These are phyloP conservation scores for Vishniacozyma victoriae DNA, from an alignment of 768 basidiomycete genomes.

Conservation along the genomic window DNA sequence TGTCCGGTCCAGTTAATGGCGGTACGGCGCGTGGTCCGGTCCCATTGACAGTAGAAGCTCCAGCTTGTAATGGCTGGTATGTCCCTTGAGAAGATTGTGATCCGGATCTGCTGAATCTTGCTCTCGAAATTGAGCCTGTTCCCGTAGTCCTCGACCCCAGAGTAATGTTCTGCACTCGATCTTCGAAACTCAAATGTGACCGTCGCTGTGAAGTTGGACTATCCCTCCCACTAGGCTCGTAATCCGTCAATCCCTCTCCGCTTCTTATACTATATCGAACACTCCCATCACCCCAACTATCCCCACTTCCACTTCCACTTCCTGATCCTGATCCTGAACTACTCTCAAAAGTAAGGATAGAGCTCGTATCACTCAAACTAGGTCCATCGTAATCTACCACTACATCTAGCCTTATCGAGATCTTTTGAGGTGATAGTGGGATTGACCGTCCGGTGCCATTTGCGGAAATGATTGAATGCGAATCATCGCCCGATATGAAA, in stretches of 20 bases:
- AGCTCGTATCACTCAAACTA: slow-evolving; percentile 80
- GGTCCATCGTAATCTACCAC: slow-evolving; percentile 85
- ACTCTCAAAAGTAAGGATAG: slow-evolving; percentile 68
- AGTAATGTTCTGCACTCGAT: background rate
- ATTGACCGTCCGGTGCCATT: slow-evolving; percentile 5
- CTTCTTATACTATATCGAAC: slow-evolving; percentile 10
- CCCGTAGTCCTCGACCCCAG: too few species aligned
- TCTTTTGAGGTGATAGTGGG: slow-evolving; percentile 55
- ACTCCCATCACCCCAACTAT: slow-evolving; percentile 16
- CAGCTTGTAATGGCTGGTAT: too few species aligned
- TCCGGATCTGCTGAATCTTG: too few species aligned
- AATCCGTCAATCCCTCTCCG: background rate
- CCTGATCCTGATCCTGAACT: slow-evolving; percentile 50
- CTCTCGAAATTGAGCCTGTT: too few species aligned
- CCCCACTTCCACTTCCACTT: slow-evolving; percentile 44
- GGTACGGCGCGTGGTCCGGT: too few species aligned
- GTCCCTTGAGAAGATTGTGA: too few species aligned
- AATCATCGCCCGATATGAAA: slow-evolving; percentile 70
- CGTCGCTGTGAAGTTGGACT: too few species aligned
- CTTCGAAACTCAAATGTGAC: too few species aligned
- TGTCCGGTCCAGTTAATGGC: slow-evolving; percentile 18
- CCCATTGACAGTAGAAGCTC: too few species aligned
- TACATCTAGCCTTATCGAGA: slow-evolving; percentile 70
- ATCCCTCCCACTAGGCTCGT: background rate
- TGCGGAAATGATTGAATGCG: slow-evolving; percentile 66